Base-by-base conservation (phyloP, 352 stramenopile species). In the Phytophthora hybrid region DNA sequence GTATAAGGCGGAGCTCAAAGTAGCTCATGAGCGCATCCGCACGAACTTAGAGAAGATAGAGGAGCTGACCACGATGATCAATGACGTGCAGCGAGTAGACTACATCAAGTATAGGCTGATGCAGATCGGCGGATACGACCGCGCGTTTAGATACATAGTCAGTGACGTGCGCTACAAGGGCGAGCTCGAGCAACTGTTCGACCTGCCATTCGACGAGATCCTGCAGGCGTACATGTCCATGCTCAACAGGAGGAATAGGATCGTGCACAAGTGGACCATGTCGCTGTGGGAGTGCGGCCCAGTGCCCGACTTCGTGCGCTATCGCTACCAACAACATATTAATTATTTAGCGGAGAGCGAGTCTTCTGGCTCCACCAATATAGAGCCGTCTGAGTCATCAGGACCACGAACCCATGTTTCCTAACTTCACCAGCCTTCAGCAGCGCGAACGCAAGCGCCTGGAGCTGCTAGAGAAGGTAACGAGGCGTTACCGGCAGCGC, bases 221-320 rank as follows among this genome's bases (percentile, higher is more conserved):
- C 16, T 47, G 23, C n/a, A 29, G 11, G 41, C 44, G 5, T 65
- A 65, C 46, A 18, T 65, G 21, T 21, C 41, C 6, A 44, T 65
- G 16, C 23, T 65, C 14, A 46, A 41, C 14, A 41, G 59, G 18
- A 21, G 59, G 6, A 65, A 65, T 21, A 4, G 14, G 18, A 65
- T 65, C 41, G 59, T 65, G 11, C 59, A 65, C 34, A 65, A 65
- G 21, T 65, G 26, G 23, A 65, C 59, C 7, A 55, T 47, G 46
- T 18, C 10, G 11, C 7, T 16, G 11, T 65, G 59, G 59, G 26
- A 52, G n/a, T 19, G 16, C 16, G 44, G 44, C n/a, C 44, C 44
- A 52, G 44, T 52, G 16, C 44, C 44, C 44, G 44, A 52, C 16
- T 52, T 52, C 44, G 44, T 52, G 44, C 44, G 18, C 44, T 23